phyloP scores from a whole-genome alignment of 306 rosid genomes.

The Quercus bicolor region DNA sequence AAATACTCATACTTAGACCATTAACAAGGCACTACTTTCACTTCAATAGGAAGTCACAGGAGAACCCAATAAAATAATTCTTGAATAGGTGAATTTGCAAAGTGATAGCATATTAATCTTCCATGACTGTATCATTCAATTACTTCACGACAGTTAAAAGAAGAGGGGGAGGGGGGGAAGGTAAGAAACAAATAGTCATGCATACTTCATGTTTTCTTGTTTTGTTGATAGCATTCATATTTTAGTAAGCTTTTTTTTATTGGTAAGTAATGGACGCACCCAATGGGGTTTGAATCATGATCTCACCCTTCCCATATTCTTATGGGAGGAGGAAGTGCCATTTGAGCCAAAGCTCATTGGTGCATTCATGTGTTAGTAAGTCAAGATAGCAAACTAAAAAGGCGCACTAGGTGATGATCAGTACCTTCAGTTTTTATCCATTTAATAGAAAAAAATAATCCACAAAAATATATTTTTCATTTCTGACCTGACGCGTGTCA shows the following conservation, averaged over 20 bases:
- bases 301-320: too few relatives aligned
- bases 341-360: too few relatives aligned
- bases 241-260: too few relatives aligned
- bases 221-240: background rate
- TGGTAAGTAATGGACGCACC: too few relatives aligned
- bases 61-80: too few relatives aligned
- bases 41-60: too few relatives aligned
- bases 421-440: background rate
- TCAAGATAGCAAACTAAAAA: conserved; percentile 2
- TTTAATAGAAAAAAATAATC: background rate
- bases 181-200: background rate
- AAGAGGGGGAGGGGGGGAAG: background rate
- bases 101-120: too few relatives aligned
- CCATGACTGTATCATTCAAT: background rate
- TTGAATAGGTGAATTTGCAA: too few relatives aligned
- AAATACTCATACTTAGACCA: too few relatives aligned
- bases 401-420: background rate
- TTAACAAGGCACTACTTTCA: too few relatives aligned
- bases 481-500: background rate
- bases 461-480: background rate
- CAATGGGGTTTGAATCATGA: too few relatives aligned
- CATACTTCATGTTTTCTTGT: background rate
- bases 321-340: too few relatives aligned
- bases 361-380: background rate
- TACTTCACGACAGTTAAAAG: conserved; percentile 1